Conservation (phyloP, 2,329 filamentous ascomycete genomes). For the Ampelomyces quisqualis region DNA sequence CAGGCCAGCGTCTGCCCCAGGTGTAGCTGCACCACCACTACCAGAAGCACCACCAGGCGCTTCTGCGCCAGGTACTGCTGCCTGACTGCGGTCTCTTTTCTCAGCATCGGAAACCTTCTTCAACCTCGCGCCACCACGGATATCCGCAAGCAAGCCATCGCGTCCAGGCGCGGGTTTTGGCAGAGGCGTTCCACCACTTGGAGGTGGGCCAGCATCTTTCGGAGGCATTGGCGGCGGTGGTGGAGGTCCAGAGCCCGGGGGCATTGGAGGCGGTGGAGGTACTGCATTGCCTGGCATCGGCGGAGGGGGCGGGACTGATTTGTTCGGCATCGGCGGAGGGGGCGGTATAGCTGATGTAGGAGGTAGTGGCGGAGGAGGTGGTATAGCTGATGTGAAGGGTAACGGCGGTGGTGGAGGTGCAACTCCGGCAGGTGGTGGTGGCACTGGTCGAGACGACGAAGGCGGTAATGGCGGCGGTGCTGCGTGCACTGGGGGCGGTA, state of each 20-base stretch:
- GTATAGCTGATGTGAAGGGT: constrained; percentile 28
- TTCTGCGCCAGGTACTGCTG: constrained; percentile 57
- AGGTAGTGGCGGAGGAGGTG: constrained; percentile 28
- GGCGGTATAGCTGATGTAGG: constrained; percentile 23
- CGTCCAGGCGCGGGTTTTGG: constrained; percentile 51
- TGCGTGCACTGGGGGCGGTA: constrained; percentile 22
- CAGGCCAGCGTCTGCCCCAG: constrained; percentile 41
- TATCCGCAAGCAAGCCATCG: constrained; percentile 67
- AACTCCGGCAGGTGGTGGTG: constrained; percentile 25
- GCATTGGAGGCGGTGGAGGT: constrained; percentile 43
- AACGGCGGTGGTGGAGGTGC: constrained; percentile 36
- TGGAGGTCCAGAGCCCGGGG: constrained; percentile 34
- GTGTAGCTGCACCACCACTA: constrained; percentile 38
- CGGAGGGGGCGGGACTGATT: constrained; percentile 35
- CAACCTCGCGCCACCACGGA: constrained; percentile 64
- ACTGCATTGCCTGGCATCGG: constrained; percentile 48
- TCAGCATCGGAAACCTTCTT: constrained; percentile 73
- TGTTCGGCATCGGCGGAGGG: constrained; percentile 37
- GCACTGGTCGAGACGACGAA: constrained; percentile 32
- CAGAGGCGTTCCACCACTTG: constrained; percentile 28
- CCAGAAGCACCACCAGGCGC: constrained; percentile 53
- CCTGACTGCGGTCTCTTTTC: constrained; percentile 71
- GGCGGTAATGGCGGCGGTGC: constrained; percentile 23
- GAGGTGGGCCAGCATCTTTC: constrained; percentile 31
- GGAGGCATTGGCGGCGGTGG: constrained; percentile 44